Base-by-base conservation (phyloP, 148 eudicot species). In the Talinum fruticosum region DNA sequence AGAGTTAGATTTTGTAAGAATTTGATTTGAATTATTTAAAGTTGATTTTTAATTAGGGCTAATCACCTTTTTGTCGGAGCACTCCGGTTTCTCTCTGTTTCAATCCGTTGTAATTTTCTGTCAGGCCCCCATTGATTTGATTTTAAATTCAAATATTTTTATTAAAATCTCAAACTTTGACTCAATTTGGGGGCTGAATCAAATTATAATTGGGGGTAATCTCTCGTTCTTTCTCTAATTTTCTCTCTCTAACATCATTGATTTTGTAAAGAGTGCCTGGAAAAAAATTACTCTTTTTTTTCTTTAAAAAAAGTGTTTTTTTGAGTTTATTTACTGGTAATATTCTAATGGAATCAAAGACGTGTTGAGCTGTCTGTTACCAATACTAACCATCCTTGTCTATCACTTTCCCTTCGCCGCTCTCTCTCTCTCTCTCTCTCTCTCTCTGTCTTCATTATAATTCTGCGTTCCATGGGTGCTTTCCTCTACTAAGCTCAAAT, bases 361-460 rank as follows among this genome's bases (percentile, higher is more conserved):
- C 82, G 82, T 82, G 85, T 82, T 82, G 85, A 82, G 82, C 85
- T 79, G 85, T 82, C 78, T 75, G 66, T 79, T 82, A 79, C 73
- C 71, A 62, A 68, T 71, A 38, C 64, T 51, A 33, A 64, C 72
- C 72, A 51, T 66, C 44, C 72, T 75, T 77, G 69, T 73, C 77
- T 59, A 68, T 77, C 81, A 72, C 84, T 73, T 65, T 77, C 73
- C 72, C 49, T 13, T 67, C 62, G 73, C 72, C 66, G 77, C 82
- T 79, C 73, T 41, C 76, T 38, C 34, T 62, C 14, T 70, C 29
- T 71, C n/a, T 32, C 49, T 33, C 10, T 47, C 72, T 44, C 53
- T 45, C 38, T 41, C 79, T 29, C 71, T 47, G 61, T n/a, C 26
- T 2, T 47, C 23, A 47, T 53, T 41, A 5, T 69, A 19, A 32